Evolutionary conservation across 163 green algal genomes (phyloP), one percentile per base, ranked within the genome.

Genomic region (Volvox carteri): DNA sequence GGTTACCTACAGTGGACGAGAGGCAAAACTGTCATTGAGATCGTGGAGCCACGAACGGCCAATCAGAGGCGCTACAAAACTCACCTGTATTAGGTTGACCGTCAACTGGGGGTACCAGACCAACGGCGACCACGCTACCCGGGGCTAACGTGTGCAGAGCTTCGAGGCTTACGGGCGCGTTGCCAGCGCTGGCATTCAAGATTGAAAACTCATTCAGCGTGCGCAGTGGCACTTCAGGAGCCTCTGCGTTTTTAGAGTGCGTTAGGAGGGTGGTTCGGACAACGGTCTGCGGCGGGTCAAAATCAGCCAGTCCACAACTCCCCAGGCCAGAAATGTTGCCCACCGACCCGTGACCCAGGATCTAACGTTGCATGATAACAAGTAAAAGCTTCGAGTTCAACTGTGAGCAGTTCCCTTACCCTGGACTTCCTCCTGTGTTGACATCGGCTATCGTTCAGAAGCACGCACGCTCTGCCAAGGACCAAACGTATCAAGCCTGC

Each of bases 181-280:
- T 88, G 0, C 37, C 50, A n/a, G 80, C 42, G 25, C n/a, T 72
- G 9, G 44, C 48, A 50, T 88, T 88, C 25, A 75, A 2, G 50
- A 88, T 88, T 12, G 83, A 60, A 37, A 88, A 88, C 25, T 88
- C 83, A 60, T 50, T 75, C 19, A 88, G 67, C 11, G 50, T 81
- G 12, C 83, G 67, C 37, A 81, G 28, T n/a, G 83, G 83, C 50
- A 83, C 44, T 39, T 80, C 73, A 14, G 73, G 73, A 80, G 73
- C n/a, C 28, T 80, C 73, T 80, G 73, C 73, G n/a, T 80, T 44
- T 60, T 62, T 65, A 39, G 44, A 19, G 65, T 80, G 44, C 33
- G 42, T 65, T 65, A 50, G 44, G 11, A 80, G 18, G 73, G 73
- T 80, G 44, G 73, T 62, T 80, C 44, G 73, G 42, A 42, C n/a